Conservation (phyloP, 768 basidiomycete species). For the Dendrothele bispora region DNA sequence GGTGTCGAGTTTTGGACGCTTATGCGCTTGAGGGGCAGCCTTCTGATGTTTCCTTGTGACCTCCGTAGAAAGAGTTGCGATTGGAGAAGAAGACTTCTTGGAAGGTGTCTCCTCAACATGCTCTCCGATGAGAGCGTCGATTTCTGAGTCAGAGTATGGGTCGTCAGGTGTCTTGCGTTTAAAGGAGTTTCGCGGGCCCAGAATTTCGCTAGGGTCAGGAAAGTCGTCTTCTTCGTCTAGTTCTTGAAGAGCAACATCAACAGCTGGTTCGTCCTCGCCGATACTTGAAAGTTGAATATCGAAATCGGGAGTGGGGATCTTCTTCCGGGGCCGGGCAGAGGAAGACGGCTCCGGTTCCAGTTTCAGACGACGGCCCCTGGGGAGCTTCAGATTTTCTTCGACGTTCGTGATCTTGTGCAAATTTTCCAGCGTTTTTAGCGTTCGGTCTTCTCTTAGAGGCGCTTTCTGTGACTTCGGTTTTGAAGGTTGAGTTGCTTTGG, state of each 20-base stretch:
- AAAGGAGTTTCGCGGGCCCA: constrained; percentile 17
- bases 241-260: constrained; percentile 20
- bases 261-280: constrained; percentile 17
- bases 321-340: constrained; percentile 26
- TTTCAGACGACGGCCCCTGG: constrained; percentile 45
- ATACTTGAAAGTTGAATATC: constrained; percentile 49
- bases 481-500: constrained; percentile 2
- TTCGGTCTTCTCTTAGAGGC: constrained; percentile 21
- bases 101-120: too few relatives aligned
- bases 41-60: too few relatives aligned
- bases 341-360: constrained; percentile 24
- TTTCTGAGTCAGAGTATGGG: constrained; percentile 42
- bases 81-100: too few relatives aligned
- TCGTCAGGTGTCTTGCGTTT: constrained; percentile 27
- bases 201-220: constrained; percentile 37
- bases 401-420: constrained; percentile 44
- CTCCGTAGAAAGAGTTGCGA: too few relatives aligned
- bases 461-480: constrained; percentile 22
- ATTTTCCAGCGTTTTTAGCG: constrained; percentile 39
- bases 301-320: constrained; percentile 39
- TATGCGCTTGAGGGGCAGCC: too few relatives aligned
- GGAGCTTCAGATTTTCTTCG: constrained; percentile 34
- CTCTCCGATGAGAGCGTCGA: constrained; percentile 43
- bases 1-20: too few relatives aligned
- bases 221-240: constrained; percentile 42